Evolutionary conservation across 306 rosid genomes (phyloP).

Genomic region (Fagus crenata): DNA sequence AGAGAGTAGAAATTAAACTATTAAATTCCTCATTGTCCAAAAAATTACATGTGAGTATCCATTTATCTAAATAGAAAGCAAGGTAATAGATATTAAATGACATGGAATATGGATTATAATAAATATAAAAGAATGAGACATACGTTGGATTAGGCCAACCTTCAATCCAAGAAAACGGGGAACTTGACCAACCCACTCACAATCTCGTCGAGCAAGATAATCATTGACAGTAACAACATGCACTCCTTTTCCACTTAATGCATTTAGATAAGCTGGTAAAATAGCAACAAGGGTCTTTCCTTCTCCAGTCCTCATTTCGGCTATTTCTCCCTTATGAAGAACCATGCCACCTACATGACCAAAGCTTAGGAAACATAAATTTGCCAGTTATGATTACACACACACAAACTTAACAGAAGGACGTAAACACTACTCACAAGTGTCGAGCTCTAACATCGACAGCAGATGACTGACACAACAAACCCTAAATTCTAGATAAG

Average conservation of each 20-base stretch:
- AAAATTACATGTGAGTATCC: conserved; percentile 5
- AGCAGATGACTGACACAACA: background rate
- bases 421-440: background rate
- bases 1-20: background rate
- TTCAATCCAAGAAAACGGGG: conserved; percentile 98
- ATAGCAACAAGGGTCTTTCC: conserved; percentile 96
- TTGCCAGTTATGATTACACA: background rate
- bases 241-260: conserved; percentile 86
- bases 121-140: conserved; percentile 48
- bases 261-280: conserved; percentile 95
- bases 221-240: conserved; percentile 96
- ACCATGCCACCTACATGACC: conserved; percentile 80
- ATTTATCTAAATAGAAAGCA: background rate
- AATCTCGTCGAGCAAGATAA: conserved; percentile 90
- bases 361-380: conserved; percentile 12
- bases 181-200: conserved; percentile 99
- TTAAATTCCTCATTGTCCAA: background rate
- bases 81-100: background rate
- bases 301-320: conserved; percentile 99
- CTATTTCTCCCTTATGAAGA: conserved; percentile 96
- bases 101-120: background rate
- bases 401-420: background rate
- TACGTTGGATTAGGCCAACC: conserved; percentile 99
- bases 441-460: background rate
- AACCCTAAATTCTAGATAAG: background rate